Base-by-base conservation (phyloP, 169 alveolate species). In the Neospora caninum region DNA sequence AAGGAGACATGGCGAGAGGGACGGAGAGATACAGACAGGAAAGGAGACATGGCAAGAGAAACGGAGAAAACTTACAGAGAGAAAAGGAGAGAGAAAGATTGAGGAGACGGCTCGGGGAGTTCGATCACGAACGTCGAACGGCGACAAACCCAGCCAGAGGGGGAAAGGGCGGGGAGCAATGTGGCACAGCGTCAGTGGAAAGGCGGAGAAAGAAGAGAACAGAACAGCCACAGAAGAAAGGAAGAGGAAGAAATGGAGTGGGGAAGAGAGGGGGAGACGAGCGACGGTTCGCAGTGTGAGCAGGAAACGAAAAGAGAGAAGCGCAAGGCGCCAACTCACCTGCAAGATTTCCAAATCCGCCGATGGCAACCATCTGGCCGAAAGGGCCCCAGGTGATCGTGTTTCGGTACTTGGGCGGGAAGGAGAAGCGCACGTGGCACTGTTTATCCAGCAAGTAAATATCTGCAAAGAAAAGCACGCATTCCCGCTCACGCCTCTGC, bases 271-370 rank as follows among this genome's bases (percentile, higher is more conserved):
- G 42, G n/a, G 84, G 42, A 73, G 36, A 18, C 20, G 42, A 73
- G 84, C 22, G 84, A 73, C 89, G 43, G 67, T 39, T 10, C 20
- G 10, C 36, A 42, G 80, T 10, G 31, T 25, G 53, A 31, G 31
- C 53, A 45, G 36, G 42, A 83, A 0, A 58, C 89, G 45, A 34
- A 42, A 83, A 83, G 38, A 42, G 41, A 83, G 34, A 45, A 67
- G 7, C 39, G 9, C 54, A 22, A 64, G 20, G n/a, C 4, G 7
- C 4, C 4, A 86, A 45, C 80, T 92, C 94, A 43, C 97, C 97
- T 27, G 96, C 96, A 29, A 96, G 91, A 36, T 96, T 96, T 20
- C 97, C 97, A 67, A 96, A 96, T 45, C 97, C 97, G 20, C 96
- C 97, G 18, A 94, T 80, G 78, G 95, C 97, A 49, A 94, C 95